Base-by-base conservation (phyloP, 306 rosid genomes). In the Quercus wislizeni region DNA sequence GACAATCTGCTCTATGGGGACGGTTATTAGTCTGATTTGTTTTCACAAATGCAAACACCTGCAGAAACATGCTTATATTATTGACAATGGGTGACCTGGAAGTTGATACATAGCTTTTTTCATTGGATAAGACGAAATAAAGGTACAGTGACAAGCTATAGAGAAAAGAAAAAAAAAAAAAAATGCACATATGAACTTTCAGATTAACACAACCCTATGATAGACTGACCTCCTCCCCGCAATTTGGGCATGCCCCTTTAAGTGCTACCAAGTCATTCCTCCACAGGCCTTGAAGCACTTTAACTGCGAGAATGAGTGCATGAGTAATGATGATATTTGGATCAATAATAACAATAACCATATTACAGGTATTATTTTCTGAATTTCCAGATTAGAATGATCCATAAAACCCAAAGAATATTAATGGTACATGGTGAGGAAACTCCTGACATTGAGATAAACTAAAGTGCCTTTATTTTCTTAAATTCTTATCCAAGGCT, bases 21-120 rank as follows among this genome's bases (percentile, higher is more conserved):
- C 91, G 75, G 85, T 84, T 83, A 79, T 64, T 78, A 64, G 87
- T 65, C 61, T 80, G 76, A 76, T 91, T 90, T 19, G 91, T 80
- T 76, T 76, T 87, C 83, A 91, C 98, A 86, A 96, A 96, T 76
- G 99, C 98, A 88, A 96, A 93, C 71, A 96, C 98, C 98, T 96
- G 84, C 73, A 87, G 57, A 52, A 76, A 79, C 33, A 11, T 6
- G 17, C 18, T 9, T 28, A 23, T 33, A 63, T 77, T 55, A 75
- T 19, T 12, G 54, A 75, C 49, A 81, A 65, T 67, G 69, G 69
- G 71, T 71, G 64, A 43, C 71, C 54, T 70, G 43, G 76, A 49
- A 76, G 65, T 71, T 74, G 67, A 70, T 75, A 28, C 69, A 58
- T 59, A 27, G 59, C n/a, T 76, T 68, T 35, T 25, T 58, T 71